Conservation (phyloP, 129 eudicot species). For the Solidago caesia region DNA sequence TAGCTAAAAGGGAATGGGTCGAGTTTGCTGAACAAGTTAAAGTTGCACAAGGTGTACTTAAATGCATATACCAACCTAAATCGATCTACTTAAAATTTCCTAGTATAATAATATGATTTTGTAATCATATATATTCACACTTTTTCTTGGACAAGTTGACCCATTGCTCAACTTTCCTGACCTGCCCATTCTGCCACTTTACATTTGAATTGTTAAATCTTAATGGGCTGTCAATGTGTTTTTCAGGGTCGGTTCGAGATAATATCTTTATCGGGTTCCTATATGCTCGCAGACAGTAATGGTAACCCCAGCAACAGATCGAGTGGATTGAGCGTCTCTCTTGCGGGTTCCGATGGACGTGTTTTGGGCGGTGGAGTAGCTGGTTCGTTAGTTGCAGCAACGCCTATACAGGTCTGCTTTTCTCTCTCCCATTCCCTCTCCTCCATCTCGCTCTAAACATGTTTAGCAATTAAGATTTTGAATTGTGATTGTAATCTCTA, state of each 20-base stretch:
- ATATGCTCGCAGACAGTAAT: conserved; percentile 52
- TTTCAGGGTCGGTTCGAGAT: conserved; percentile 92
- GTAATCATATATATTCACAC: too few species aligned
- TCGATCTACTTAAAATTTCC: too few species aligned
- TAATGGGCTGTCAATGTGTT: background rate
- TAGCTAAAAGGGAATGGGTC: too few species aligned
- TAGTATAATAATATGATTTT: too few species aligned
- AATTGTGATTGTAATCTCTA: background rate
- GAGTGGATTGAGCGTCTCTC: conserved; percentile 78
- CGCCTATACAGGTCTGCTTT: conserved; percentile 67
- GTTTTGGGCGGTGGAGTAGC: conserved; percentile 97
- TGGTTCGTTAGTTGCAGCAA: conserved; percentile 72
- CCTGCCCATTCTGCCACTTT: background rate
- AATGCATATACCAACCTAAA: too few species aligned
- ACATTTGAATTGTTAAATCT: background rate
- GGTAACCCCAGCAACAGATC: conserved; percentile 55
- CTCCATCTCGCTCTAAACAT: background rate
- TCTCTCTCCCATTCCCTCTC: background rate
- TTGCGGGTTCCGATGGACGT: conserved; percentile 92
- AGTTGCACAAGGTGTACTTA: too few species aligned
- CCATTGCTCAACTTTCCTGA: too few species aligned
- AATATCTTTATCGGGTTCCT: conserved; percentile 84
- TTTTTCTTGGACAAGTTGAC: too few species aligned
- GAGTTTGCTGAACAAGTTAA: too few species aligned
- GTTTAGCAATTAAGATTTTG: background rate